phyloP scores from a whole-genome alignment of 1,139 yeast species.

The Pichia cactophila region DNA sequence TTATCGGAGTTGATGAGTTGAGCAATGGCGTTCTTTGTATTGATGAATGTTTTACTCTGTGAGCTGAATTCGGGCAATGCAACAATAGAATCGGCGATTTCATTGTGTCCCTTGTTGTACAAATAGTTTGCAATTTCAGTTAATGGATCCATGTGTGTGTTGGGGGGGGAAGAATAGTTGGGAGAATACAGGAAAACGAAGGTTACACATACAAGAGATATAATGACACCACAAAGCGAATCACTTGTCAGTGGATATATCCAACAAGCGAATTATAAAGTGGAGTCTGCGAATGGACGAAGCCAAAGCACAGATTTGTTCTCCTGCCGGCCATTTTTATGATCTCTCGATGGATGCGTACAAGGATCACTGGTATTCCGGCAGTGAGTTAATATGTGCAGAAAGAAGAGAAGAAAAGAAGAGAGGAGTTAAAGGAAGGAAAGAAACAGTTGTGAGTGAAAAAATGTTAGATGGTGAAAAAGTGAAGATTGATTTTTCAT shows the following conservation, averaged over 20 bases:
- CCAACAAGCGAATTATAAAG: slow-evolving; percentile 21
- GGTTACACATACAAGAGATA: too few relatives aligned
- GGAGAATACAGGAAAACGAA: too few relatives aligned
- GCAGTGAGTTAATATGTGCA: slow-evolving; percentile 25
- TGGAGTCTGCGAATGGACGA: slow-evolving; percentile 11
- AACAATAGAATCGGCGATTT: slow-evolving; percentile 1
- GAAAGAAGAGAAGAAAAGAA: slow-evolving; percentile 8
- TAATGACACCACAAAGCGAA: slow-evolving; percentile 26
- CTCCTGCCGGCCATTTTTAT: slow-evolving; percentile 32
- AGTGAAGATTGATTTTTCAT: too few relatives aligned
- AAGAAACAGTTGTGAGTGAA: not conserved
- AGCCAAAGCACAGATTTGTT: slow-evolving; percentile 11
- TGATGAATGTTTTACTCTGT: slow-evolving; percentile 1
- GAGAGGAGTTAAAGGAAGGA: not conserved
- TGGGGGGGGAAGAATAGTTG: not conserved
- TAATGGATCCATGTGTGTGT: slow-evolving; percentile 5
- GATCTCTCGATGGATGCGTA: slow-evolving; percentile 25
- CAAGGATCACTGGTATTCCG: slow-evolving; percentile 30
- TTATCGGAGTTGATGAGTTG: not conserved
- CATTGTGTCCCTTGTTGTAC: not conserved
- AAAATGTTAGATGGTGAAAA: not conserved
- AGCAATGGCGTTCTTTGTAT: slow-evolving; percentile 4
- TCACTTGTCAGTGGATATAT: slow-evolving; percentile 14
- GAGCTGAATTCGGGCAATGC: slow-evolving; percentile 7
- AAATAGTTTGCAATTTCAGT: slow-evolving; percentile 11